Evolutionary conservation across 2,329 filamentous ascomycete genomes (phyloP).

Genomic region (Verticillium tricorpus): DNA sequence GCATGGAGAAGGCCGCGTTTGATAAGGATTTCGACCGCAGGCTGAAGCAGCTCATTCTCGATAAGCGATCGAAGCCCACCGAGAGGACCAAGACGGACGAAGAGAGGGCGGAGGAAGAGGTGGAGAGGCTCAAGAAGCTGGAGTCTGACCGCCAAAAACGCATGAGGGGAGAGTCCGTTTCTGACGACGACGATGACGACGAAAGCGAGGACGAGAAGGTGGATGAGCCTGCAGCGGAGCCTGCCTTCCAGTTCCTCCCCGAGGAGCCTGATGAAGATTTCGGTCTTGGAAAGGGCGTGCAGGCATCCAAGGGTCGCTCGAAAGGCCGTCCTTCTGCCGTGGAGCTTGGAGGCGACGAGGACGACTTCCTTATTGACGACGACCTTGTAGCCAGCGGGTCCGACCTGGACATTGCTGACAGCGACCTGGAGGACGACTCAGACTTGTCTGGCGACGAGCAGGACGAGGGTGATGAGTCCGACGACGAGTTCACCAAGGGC

Average conservation of each 20-base stretch:
- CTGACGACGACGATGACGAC: conserved; percentile 53
- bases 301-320: conserved; percentile 12
- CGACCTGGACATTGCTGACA: conserved; percentile 54
- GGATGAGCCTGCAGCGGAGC: conserved; percentile 25
- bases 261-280: conserved; percentile 52
- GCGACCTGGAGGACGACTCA: conserved; percentile 49
- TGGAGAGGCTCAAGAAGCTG: conserved; percentile 69
- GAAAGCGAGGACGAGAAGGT: conserved; percentile 32
- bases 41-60: conserved; percentile 75
- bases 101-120: conserved; percentile 74
- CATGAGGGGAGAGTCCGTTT: conserved; percentile 79
- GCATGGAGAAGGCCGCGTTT: conserved; percentile 62
- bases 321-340: conserved; percentile 47
- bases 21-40: conserved; percentile 86
- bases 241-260: conserved; percentile 26
- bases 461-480: conserved; percentile 38
- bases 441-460: conserved; percentile 29
- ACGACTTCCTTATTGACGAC: conserved; percentile 88
- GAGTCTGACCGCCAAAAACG: conserved; percentile 78
- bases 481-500: conserved; percentile 70
- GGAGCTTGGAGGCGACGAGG: conserved; percentile 79
- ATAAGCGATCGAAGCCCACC: conserved; percentile 79
- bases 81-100: conserved; percentile 90
- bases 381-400: conserved; percentile 82
- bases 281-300: conserved; percentile 56